These are phyloP conservation scores for Coemansia sp. DNA, from an alignment of 192 early-diverging fungal species.

Conservation along the genomic window DNA sequence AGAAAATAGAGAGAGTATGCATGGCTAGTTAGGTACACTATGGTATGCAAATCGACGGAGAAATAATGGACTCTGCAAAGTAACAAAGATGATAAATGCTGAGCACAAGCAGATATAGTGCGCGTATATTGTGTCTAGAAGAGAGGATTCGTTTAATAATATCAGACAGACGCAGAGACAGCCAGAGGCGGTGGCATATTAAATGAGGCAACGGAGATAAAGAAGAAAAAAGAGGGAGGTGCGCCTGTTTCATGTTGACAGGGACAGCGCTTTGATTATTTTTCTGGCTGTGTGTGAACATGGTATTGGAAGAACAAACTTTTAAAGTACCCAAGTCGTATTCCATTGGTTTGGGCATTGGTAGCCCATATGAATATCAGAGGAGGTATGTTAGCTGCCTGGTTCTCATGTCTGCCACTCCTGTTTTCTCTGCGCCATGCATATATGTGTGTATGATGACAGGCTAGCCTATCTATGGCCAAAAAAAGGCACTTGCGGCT, in stretches of 20 bases:
- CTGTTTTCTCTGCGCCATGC: slow-evolving; percentile 13
- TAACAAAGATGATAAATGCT: slow-evolving; percentile 2
- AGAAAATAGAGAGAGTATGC: background rate
- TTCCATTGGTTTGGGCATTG: background rate
- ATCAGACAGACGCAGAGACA: background rate
- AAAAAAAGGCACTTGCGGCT: background rate
- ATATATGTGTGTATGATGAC: slow-evolving; percentile 11
- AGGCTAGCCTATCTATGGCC: background rate
- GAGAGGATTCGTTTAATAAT: background rate
- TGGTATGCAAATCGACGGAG: no score
- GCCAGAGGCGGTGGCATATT: slow-evolving; percentile 10
- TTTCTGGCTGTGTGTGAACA: background rate
- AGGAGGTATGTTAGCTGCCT: background rate
- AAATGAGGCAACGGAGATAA: slow-evolving; percentile 5
- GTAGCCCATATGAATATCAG: slow-evolving; percentile 7
- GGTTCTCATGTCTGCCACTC: slow-evolving; percentile 4
- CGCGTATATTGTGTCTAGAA: slow-evolving; percentile 7
- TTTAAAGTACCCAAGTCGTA: background rate
- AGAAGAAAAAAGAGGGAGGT: background rate
- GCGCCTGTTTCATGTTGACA: background rate
- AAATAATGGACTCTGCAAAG: no score
- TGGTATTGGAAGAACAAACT: background rate
- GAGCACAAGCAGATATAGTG: slow-evolving; percentile 5
- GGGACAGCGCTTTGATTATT: background rate
- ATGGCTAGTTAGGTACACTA: no score